Evolutionary conservation across 495 filamentous ascomycete species (phyloP).

Genomic region (Cryomyces minteri): DNA sequence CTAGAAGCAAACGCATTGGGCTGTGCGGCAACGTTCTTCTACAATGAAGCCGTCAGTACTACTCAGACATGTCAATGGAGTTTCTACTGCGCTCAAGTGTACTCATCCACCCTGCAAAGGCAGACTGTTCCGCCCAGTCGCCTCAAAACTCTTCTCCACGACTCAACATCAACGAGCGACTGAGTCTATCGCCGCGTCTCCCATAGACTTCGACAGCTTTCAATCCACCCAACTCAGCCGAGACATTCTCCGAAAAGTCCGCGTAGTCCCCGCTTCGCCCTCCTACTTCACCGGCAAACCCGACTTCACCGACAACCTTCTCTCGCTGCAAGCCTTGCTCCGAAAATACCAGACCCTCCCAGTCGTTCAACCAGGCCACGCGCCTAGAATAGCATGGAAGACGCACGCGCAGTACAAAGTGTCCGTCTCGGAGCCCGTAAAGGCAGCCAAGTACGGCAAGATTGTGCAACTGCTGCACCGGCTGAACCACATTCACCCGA

Average conservation of each 20-base stretch:
- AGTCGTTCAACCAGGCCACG: slow-evolving; percentile 37
- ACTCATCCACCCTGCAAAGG: too few species aligned
- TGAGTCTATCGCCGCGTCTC: slow-evolving; percentile 20
- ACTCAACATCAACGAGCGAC: background rate
- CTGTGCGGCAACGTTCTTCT: too few species aligned
- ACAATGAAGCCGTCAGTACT: too few species aligned
- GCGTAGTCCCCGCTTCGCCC: slow-evolving; percentile 65
- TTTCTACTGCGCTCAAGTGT: too few species aligned
- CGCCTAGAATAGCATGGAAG: slow-evolving; percentile 70
- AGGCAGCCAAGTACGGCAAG: slow-evolving; percentile 57
- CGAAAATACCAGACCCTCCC: slow-evolving; percentile 57
- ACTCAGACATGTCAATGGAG: too few species aligned
- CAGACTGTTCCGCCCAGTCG: too few species aligned
- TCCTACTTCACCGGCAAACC: slow-evolving; percentile 87
- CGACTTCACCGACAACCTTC: slow-evolving; percentile 67
- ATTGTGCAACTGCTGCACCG: slow-evolving; percentile 58
- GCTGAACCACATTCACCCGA: slow-evolving; percentile 72
- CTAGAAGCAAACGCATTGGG: too few species aligned
- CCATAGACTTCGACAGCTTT: slow-evolving; percentile 22
- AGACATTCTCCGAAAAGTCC: slow-evolving; percentile 28
- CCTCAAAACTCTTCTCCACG: background rate
- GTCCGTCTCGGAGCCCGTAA: slow-evolving; percentile 56
- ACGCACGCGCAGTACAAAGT: slow-evolving; percentile 57
- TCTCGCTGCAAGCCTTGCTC: slow-evolving; percentile 50
- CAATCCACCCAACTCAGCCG: slow-evolving; percentile 4